phyloP scores from a whole-genome alignment of 768 basidiomycete species.

The Kwoniella newhampshirensis region DNA sequence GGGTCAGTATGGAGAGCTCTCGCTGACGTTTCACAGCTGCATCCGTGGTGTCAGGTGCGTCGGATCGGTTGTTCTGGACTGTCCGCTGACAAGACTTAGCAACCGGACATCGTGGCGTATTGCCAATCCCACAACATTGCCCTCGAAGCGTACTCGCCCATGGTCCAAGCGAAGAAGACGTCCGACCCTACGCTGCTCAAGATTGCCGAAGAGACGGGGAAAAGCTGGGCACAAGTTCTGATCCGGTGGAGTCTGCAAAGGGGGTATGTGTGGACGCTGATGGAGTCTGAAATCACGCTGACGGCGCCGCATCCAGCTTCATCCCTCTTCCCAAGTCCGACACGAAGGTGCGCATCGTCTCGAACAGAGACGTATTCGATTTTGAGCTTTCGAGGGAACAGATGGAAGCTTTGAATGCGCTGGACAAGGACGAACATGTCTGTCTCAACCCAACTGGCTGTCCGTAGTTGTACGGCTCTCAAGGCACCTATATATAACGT shows the following conservation, averaged over 20 bases:
- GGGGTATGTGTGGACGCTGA: conserved; percentile 53
- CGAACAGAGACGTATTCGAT: conserved; percentile 70
- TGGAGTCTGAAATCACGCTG: too few species aligned
- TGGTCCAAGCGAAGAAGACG: conserved; percentile 43
- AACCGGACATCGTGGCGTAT: conserved; percentile 42
- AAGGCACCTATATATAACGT: not conserved
- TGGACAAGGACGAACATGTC: conserved; percentile 62
- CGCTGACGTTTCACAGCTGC: conserved; percentile 21
- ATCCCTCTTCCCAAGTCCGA: conserved; percentile 83
- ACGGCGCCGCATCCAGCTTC: too few species aligned
- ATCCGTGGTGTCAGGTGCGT: conserved; percentile 45
- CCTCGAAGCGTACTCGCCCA: conserved; percentile 48
- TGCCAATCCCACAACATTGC: conserved; percentile 42
- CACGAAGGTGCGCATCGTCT: conserved; percentile 49
- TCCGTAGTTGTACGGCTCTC: conserved; percentile 11
- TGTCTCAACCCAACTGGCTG: conserved; percentile 41
- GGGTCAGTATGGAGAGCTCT: not conserved
- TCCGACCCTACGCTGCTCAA: conserved; percentile 37
- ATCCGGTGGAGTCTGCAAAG: conserved; percentile 58
- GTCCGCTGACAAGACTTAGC: conserved; percentile 12
- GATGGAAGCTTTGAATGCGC: conserved; percentile 64
- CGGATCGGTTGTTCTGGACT: not conserved
- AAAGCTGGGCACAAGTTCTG: conserved; percentile 55
- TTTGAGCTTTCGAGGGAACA: conserved; percentile 71
- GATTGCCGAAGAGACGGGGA: conserved; percentile 49